Evolutionary conservation across 495 filamentous ascomycete species (phyloP).

Genomic region (Hypoxylon rickii): DNA sequence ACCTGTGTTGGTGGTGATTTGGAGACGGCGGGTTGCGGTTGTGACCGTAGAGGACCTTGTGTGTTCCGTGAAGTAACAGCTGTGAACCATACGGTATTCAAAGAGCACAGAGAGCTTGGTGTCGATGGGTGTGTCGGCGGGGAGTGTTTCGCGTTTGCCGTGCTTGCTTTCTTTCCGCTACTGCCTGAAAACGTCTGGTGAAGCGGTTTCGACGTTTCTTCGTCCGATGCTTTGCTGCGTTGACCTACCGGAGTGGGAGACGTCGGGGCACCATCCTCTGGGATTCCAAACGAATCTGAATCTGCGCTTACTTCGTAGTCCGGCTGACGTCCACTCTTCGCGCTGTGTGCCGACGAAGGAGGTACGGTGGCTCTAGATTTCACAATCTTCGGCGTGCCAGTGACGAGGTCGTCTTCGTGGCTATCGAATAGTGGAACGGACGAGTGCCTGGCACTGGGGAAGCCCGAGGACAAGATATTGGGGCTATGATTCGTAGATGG

Average conservation of each 20-base stretch:
- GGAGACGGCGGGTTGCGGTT: conserved; percentile 7
- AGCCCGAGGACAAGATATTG: conserved; percentile 7
- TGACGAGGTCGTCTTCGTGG: conserved; percentile 21
- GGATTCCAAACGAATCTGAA: conserved; percentile 29
- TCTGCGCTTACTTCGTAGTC: conserved; percentile 38
- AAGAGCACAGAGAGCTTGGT: conserved; percentile 40
- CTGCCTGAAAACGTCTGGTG: no score
- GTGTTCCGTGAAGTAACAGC: conserved; percentile 35
- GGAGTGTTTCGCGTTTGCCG: not conserved
- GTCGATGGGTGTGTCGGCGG: conserved; percentile 20
- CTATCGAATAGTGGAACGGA: conserved; percentile 21
- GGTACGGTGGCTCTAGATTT: conserved; percentile 15
- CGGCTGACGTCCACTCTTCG: conserved; percentile 46
- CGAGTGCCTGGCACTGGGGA: conserved; percentile 13
- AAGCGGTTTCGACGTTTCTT: conserved; percentile 5
- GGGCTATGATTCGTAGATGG: conserved; percentile 2
- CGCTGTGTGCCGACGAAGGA: conserved; percentile 41
- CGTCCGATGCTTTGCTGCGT: conserved; percentile 4
- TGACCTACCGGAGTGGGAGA: conserved; percentile 1
- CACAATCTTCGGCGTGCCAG: conserved; percentile 29
- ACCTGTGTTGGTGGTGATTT: no score
- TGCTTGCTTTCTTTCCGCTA: not conserved
- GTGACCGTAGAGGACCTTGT: conserved; percentile 19
- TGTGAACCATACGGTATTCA: conserved; percentile 44
- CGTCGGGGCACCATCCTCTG: conserved; percentile 21